A percentile compares a stretch with the other conserved stretches of the same genome.
phyloP scores from a whole-genome alignment of 257 asterid species.

The Salvia splendens region DNA sequence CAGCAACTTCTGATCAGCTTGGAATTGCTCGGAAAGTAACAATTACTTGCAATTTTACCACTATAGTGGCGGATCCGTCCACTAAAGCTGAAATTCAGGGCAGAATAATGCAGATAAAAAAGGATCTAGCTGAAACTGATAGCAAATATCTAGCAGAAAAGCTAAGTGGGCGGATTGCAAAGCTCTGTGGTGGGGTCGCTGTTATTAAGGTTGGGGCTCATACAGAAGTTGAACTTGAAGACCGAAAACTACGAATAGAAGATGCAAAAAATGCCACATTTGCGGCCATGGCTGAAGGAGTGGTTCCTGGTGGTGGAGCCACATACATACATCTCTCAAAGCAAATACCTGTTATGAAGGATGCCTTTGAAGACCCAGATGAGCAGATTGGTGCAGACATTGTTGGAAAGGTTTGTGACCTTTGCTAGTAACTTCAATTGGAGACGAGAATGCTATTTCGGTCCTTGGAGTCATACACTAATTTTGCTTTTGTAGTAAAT shows the following conservation, averaged over 20 bases:
- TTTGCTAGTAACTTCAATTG: not conserved
- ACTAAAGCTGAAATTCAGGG: constrained; percentile 92
- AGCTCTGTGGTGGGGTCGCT: constrained; percentile 88
- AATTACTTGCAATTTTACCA: constrained; percentile 63
- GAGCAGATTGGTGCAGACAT: constrained; percentile 93
- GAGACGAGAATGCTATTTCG: not conserved
- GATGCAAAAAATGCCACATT: constrained; percentile 92
- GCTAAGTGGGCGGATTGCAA: constrained; percentile 86
- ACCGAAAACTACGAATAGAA: constrained; percentile 82
- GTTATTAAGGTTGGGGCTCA: constrained; percentile 92
- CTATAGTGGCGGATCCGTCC: constrained; percentile 87
- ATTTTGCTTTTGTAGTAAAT: too few relatives aligned
- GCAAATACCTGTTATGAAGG: constrained; percentile 63
- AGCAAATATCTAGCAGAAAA: constrained; percentile 61
- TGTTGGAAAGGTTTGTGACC: constrained; percentile 43
- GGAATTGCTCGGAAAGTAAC: constrained; percentile 87
- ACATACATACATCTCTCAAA: constrained; percentile 79
- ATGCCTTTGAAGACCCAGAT: constrained; percentile 60
- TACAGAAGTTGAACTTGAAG: constrained; percentile 91
- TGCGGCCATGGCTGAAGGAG: constrained; percentile 95
- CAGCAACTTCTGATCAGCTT: constrained; percentile 96
- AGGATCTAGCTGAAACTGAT: constrained; percentile 83
- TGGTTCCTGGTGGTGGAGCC: constrained; percentile 99
- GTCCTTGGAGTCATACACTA: too few relatives aligned
- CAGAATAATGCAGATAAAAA: constrained; percentile 87